A percentile compares a stretch with the other conserved stretches of the same genome.
Conservation (phyloP, 805 yeast genomes). For the Saccharomyces kudriavzevii region DNA sequence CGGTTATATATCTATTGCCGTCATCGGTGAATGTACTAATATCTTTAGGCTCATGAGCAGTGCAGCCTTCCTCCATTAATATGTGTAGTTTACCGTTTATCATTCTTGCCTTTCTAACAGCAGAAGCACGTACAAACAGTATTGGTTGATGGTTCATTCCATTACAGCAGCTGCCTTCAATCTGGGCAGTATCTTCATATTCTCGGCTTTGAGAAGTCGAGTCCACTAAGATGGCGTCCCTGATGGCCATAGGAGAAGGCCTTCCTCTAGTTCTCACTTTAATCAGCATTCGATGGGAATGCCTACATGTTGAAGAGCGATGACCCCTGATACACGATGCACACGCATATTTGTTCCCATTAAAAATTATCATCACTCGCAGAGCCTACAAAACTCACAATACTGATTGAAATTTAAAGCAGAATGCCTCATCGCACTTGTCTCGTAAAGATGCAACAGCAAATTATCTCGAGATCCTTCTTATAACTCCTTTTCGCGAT, state of each 20-base stretch:
- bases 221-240: conserved; percentile 29
- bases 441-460: background rate
- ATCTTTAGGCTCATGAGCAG: background rate
- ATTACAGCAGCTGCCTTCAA: conserved; percentile 8
- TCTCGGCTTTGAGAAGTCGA: conserved; percentile 19
- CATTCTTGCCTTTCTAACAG: conserved; percentile 23
- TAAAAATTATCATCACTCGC: conserved; percentile 59
- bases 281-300: conserved; percentile 67
- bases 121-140: conserved; percentile 20
- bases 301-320: conserved; percentile 79
- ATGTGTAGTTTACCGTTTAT: conserved; percentile 25
- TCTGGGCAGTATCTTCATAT: conserved; percentile 1
- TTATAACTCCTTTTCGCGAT: background rate
- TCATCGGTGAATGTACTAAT: background rate
- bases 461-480: background rate
- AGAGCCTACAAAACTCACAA: background rate
- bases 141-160: conserved; percentile 27
- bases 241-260: conserved; percentile 48
- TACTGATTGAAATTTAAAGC: background rate
- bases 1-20: background rate
- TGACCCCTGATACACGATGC: conserved; percentile 88
- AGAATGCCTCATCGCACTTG: background rate
- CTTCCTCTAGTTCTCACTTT: conserved; percentile 88
- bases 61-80: conserved; percentile 12
- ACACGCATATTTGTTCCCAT: conserved; percentile 76